Base-by-base conservation (phyloP, 2,329 filamentous ascomycete genomes). In the Ustilaginoidea virens region DNA sequence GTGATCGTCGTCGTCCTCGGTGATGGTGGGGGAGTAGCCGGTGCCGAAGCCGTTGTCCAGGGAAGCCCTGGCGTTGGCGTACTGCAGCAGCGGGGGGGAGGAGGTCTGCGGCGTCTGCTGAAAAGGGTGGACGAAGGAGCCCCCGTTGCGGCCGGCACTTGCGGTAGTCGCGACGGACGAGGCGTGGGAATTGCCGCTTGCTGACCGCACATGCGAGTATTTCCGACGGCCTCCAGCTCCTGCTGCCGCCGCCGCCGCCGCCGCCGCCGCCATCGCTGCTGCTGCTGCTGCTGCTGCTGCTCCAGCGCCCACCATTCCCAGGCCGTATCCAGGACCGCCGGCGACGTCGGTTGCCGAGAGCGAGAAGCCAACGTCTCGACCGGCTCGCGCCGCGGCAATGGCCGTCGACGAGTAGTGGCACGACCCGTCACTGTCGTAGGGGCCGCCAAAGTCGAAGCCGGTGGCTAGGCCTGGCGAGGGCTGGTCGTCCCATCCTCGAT, bases 21-120 rank as follows among this genome's bases (percentile, higher is more conserved):
- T 67, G 33, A 68, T 71, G 27, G 58, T 68, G 15, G 63, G 63
- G 8, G 63, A 69, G 42, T 61, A 65, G 30, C 47, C 44, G 25
- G 35, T 44, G 16, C 38, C 36, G 17, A 41, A 44, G 29, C 36
- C 37, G 34, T 50, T 61, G 28, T 64, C 63, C 29, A 69, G 53
- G 3, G 64, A 68, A 11, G 61, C 56, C 24, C 66, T 49, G 6
- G 68, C 69, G 45, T 66, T 67, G 37, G 66, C 61, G 45, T 71
- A 72, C 15, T 66, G 63, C 35, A 72, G 63, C 35, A 72, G 42
- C 7, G 69, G 68, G 28, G 70, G 68, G 34, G 69, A 73, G 25
- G 67, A 65, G 1, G 68, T 68, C 23, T 67, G 61, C 18, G 72
- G 72, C 7, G 59, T 73, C 50, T 75, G 72, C 44, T 74, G 69